Percentiles rank a stretch among this genome's conserved stretches.
These are phyloP conservation scores for Ganoderma meredithae DNA, from an alignment of 1,284 basidiomycete genomes.

Conservation along the genomic window DNA sequence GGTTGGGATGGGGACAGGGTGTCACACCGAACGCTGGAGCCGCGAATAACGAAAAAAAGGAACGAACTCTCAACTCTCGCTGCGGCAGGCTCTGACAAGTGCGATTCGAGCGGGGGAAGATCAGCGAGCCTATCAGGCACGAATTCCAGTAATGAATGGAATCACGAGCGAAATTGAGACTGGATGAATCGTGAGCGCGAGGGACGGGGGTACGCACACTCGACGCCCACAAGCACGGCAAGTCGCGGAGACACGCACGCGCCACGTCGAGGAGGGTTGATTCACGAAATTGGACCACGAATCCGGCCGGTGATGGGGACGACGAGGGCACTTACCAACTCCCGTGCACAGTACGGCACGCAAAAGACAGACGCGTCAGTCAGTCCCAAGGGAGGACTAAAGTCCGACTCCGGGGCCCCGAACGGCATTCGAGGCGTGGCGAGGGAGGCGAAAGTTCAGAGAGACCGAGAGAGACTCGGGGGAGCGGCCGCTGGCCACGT, in stretches of 20 bases:
- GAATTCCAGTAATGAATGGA: not conserved
- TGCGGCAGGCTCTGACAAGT: not conserved
- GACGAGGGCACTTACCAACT: not conserved
- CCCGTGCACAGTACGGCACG: not conserved
- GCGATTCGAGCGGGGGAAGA: not conserved
- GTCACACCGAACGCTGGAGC: not conserved
- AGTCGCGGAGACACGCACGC: not conserved
- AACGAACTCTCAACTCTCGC: not conserved
- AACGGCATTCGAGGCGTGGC: not conserved
- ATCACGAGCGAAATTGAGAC: not conserved
- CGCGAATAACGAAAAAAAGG: too few relatives aligned
- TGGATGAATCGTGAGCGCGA: not conserved
- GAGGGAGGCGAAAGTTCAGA: not conserved
- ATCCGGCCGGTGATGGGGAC: not conserved
- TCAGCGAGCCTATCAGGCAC: not conserved
- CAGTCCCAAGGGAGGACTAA: not conserved
- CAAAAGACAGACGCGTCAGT: not conserved
- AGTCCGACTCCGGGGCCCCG: not conserved
- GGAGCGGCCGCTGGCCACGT: too few relatives aligned
- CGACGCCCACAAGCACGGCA: slow-evolving; percentile 1
- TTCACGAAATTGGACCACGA: not conserved
- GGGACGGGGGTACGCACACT: not conserved
- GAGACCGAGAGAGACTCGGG: not conserved
- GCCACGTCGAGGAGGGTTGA: not conserved
- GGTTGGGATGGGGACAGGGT: not conserved